A percentile compares a stretch with the other conserved stretches of the same genome.
Evolutionary conservation across 2,329 filamentous ascomycete species (phyloP).

Genomic region (Eurotiales sp.): DNA sequence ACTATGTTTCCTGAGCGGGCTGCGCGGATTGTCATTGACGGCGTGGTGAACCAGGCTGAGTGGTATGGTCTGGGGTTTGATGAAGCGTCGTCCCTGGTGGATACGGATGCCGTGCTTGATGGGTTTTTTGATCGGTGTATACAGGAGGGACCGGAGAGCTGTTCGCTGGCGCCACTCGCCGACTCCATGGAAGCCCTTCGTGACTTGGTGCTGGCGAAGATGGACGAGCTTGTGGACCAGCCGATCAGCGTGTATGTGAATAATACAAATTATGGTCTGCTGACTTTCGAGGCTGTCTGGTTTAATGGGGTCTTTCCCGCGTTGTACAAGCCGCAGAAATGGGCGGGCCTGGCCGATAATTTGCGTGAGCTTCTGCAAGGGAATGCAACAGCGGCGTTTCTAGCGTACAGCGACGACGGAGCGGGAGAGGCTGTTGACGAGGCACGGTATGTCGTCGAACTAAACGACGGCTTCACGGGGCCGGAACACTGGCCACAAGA

Average conservation of each 20-base stretch:
- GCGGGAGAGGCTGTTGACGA: not conserved
- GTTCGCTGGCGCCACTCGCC: not conserved
- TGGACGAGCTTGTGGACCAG: not conserved
- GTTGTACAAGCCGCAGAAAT: not conserved
- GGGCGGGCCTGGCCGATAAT: not conserved
- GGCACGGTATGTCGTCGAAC: not conserved
- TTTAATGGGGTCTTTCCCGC: constrained; percentile 21
- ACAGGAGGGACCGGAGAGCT: not conserved
- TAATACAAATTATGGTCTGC: constrained; percentile 18
- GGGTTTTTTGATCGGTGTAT: constrained; percentile 1
- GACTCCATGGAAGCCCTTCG: not conserved
- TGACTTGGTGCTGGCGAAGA: not conserved
- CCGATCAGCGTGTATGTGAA: constrained; percentile 22
- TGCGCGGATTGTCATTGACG: constrained; percentile 21
- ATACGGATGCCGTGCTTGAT: constrained; percentile 19
- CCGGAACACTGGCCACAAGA: not conserved
- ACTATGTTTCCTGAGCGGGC: constrained; percentile 33
- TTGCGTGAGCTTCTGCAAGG: not conserved
- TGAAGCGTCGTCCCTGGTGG: constrained; percentile 17
- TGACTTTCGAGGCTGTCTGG: constrained; percentile 16
- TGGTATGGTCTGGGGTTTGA: constrained; percentile 20
- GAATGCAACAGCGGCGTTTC: not conserved
- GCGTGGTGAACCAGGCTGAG: constrained; percentile 24
- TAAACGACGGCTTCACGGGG: constrained; percentile 1
- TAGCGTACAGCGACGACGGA: not conserved